Evolutionary conservation across 345 rosid species (phyloP).

Genomic region (Citrus cavaleriei): DNA sequence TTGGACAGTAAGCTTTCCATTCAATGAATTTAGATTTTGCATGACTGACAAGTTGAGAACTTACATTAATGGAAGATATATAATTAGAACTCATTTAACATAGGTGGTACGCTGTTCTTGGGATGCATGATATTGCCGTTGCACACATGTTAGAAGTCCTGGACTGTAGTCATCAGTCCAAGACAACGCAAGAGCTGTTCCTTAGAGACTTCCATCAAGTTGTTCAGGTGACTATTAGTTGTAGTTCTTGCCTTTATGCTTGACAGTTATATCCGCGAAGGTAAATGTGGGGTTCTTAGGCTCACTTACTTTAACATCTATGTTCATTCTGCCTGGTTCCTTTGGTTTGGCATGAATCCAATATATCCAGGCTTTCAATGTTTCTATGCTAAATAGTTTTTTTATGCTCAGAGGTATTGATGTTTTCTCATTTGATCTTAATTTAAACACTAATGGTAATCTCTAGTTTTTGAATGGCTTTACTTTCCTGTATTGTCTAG

Average conservation of each 20-base stretch:
- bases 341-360: background rate
- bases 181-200: constrained; percentile 85
- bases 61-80: constrained; percentile 9
- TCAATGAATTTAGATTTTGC: constrained; percentile 14
- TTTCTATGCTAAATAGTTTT: background rate
- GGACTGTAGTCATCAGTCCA: constrained; percentile 81
- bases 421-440: background rate
- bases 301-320: background rate
- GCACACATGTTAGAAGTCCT: constrained; percentile 75
- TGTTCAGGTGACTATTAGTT: constrained; percentile 54
- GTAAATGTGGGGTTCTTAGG: background rate
- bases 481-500: background rate
- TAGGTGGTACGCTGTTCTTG: constrained; percentile 94
- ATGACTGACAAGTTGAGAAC: background rate
- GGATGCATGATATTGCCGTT: constrained; percentile 86
- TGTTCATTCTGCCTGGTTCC: background rate
- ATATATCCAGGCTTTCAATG: background rate
- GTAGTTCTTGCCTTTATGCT: constrained; percentile 14
- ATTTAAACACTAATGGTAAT: background rate
- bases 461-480: background rate
- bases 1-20: constrained; percentile 79
- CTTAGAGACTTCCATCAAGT: constrained; percentile 77
- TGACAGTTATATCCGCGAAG: constrained; percentile 14
- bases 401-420: background rate
- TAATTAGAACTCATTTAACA: constrained; percentile 16